Percentiles rank a stretch among this genome's conserved stretches.
Evolutionary conservation across 805 yeast species (phyloP).

Genomic region (Cyberlindnera sargentensis): DNA sequence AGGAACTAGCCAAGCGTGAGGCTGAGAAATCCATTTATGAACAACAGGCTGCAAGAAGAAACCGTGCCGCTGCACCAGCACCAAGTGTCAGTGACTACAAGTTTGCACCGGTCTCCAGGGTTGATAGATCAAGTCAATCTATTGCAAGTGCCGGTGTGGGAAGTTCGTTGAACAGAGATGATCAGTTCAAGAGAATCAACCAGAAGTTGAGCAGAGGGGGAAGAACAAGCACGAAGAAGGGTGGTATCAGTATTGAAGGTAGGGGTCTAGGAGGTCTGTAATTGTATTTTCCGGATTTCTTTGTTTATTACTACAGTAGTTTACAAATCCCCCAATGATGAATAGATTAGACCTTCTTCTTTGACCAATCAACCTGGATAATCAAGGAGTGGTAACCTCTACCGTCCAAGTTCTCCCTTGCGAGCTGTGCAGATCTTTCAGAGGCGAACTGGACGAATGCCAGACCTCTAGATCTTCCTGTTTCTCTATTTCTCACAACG

Average conservation of each 20-base stretch:
- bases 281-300: too few species aligned
- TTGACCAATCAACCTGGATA: constrained; percentile 57
- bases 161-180: constrained; percentile 53
- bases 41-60: constrained; percentile 84
- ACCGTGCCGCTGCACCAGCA: constrained; percentile 94
- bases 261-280: constrained; percentile 9
- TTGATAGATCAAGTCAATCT: constrained; percentile 32
- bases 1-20: constrained; percentile 17
- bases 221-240: constrained; percentile 35
- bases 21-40: constrained; percentile 62
- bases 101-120: constrained; percentile 77
- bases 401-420: constrained; percentile 73
- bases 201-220: constrained; percentile 27
- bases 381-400: constrained; percentile 90
- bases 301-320: too few species aligned
- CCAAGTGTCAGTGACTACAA: constrained; percentile 84
- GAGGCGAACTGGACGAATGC: constrained; percentile 84
- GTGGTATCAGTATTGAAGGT: constrained; percentile 69
- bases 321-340: too few species aligned
- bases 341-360: constrained; percentile 17
- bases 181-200: constrained; percentile 74
- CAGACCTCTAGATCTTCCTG: constrained; percentile 91
- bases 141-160: constrained; percentile 40
- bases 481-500: constrained; percentile 84
- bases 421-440: constrained; percentile 64